Evolutionary conservation across 257 asterid species (phyloP), one percentile per base, ranked within the genome.

Genomic region (Plantago major): DNA sequence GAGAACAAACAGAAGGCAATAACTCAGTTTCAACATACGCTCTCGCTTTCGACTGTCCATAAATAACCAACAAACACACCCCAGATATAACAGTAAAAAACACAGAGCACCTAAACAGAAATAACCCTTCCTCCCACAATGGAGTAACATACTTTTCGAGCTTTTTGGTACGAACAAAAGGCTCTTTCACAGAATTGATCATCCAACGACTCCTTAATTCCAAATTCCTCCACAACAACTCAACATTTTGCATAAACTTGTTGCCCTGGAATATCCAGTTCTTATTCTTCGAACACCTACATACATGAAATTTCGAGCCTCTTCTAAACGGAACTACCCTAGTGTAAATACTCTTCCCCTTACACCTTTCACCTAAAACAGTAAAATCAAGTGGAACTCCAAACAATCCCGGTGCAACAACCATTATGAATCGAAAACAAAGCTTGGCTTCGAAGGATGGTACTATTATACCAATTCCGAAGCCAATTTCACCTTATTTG

Each of bases 121-220:
- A 76, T 70, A 89, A 72, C 28, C 99, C 95, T 82, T 92, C 99
- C 74, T 83, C 86, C 97, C 95, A 84, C 28, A 89, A 65, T 4
- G 95, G 94, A 67, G 73, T 74, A 78, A 84, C 55, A 53, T 79
- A 76, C 77, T 80, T 82, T 74, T 81, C 92, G 67, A 88, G 70
- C 84, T 72, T 53, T 19, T 53, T 85, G 71, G 82, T 83, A 40
- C 75, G 83, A 50, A 69, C 73, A 66, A 87, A 79, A 51, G 96
- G 92, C 76, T 78, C 88, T 65, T 76, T 81, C 46, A 87, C 89
- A 62, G 86, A 74, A 78, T 77, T 80, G 46, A 79, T 72, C 84
- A 89, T 76, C 82, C 77, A 71, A 43, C 78, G 69, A 70, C 89
- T 80, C 62, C 80, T 80, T 61, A 73, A 46, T 53, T 84, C 88